These are phyloP conservation scores for Annulohypoxylon bovei DNA, from an alignment of 495 filamentous ascomycete genomes.

Conservation along the genomic window DNA sequence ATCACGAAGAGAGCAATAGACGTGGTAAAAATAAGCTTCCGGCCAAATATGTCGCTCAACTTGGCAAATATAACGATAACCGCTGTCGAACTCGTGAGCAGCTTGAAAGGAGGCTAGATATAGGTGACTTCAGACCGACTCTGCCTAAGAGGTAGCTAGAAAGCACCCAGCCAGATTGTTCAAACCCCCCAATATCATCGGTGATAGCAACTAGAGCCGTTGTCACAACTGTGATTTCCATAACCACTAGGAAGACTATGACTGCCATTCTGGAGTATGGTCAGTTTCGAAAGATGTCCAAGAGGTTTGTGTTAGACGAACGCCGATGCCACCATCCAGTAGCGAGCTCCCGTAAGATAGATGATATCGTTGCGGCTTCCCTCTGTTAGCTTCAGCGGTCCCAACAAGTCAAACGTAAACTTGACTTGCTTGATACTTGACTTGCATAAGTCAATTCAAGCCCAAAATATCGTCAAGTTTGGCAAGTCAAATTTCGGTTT, in stretches of 20 bases:
- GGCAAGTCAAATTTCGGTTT: too few relatives aligned
- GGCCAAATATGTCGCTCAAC: constrained; percentile 54
- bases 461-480: too few relatives aligned
- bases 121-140: not conserved
- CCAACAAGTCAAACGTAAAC: too few relatives aligned
- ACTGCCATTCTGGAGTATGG: not conserved
- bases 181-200: not conserved
- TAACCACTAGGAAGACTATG: not conserved
- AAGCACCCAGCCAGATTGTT: not conserved
- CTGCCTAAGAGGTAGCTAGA: not conserved
- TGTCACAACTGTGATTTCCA: not conserved
- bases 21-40: constrained; percentile 46
- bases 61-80: constrained; percentile 51
- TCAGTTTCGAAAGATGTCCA: not conserved
- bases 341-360: not conserved
- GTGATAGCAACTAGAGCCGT: not conserved
- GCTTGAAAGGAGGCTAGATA: not conserved
- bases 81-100: not conserved
- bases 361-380: too few relatives aligned
- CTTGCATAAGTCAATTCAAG: too few relatives aligned
- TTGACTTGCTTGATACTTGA: too few relatives aligned
- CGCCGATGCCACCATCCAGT: not conserved
- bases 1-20: constrained; percentile 51
- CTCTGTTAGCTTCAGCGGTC: too few relatives aligned
- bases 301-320: not conserved